A percentile compares a stretch with the other conserved stretches of the same genome.
Evolutionary conservation across 768 basidiomycete species (phyloP).

Genomic region (Rhizopogon salebrosus): DNA sequence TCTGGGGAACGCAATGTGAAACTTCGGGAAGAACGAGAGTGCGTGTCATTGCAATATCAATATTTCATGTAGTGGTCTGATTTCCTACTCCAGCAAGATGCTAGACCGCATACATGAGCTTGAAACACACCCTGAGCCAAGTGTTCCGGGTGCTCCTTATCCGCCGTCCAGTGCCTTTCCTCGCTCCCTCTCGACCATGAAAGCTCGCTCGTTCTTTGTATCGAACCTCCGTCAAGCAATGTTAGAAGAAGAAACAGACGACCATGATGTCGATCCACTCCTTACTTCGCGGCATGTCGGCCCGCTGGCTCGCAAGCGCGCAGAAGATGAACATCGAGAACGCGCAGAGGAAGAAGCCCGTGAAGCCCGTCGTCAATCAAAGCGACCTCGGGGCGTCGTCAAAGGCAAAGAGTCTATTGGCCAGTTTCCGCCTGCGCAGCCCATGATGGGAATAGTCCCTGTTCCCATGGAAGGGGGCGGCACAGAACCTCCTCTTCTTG

Average conservation of each 20-base stretch:
- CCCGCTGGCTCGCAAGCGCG: constrained; percentile 38
- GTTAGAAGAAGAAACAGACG: constrained; percentile 38
- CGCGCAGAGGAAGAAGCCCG: constrained; percentile 43
- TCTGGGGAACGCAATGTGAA: constrained; percentile 62
- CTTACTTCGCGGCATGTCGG: constrained; percentile 42
- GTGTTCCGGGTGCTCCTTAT: constrained; percentile 25
- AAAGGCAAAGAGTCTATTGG: constrained; percentile 35
- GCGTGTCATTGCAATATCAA: constrained; percentile 20
- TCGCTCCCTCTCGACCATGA: constrained; percentile 39
- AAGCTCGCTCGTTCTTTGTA: constrained; percentile 40
- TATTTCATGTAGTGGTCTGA: background rate
- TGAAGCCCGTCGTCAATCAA: constrained; percentile 31
- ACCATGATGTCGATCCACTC: constrained; percentile 41
- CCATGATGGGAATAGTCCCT: constrained; percentile 22
- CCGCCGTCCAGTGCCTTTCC: constrained; percentile 44
- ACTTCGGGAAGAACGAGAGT: constrained; percentile 62
- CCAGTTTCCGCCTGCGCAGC: constrained; percentile 15
- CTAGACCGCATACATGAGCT: constrained; percentile 60
- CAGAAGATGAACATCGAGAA: constrained; percentile 37
- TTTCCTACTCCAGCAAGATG: constrained; percentile 35
- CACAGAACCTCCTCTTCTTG: constrained; percentile 28
- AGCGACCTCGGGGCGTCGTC: constrained; percentile 26
- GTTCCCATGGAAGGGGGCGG: constrained; percentile 11
- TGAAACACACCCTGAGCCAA: constrained; percentile 36
- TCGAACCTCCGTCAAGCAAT: constrained; percentile 44